Percentiles rank a stretch among this genome's conserved stretches.
phyloP scores from a whole-genome alignment of 2,329 filamentous ascomycete genomes.

The Cyanodermella asteris region DNA sequence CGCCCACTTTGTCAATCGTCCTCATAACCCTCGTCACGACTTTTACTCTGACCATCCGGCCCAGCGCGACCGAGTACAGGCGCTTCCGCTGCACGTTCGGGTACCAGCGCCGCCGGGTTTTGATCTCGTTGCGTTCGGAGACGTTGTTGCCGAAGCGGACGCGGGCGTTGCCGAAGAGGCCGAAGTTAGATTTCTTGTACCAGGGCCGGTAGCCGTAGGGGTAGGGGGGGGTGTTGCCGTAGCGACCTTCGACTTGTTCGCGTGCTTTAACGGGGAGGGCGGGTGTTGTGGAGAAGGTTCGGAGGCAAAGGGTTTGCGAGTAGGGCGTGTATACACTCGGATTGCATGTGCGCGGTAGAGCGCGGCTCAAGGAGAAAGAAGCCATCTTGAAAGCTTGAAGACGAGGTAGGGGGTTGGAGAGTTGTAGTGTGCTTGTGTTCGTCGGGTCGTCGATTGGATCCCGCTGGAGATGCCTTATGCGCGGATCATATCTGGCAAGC shows the following conservation, averaged over 20 bases:
- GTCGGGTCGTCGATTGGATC: too few relatives aligned
- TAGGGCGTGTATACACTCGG: too few relatives aligned
- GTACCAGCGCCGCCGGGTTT: slow-evolving; percentile 26
- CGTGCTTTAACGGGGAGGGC: not conserved
- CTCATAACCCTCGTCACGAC: slow-evolving; percentile 23
- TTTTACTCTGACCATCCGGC: slow-evolving; percentile 21
- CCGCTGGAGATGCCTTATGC: too few relatives aligned
- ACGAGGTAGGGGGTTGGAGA: too few relatives aligned
- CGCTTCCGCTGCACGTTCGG: slow-evolving; percentile 27
- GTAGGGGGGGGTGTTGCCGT: slow-evolving; percentile 15
- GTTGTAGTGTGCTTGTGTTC: too few relatives aligned
- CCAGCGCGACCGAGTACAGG: slow-evolving; percentile 22
- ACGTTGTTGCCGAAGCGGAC: slow-evolving; percentile 29
- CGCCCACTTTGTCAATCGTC: slow-evolving; percentile 61
- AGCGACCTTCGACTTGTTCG: not conserved
- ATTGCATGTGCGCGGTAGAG: too few relatives aligned
- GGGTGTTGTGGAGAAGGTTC: slow-evolving; percentile 2
- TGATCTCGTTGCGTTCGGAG: slow-evolving; percentile 25
- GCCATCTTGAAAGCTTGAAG: too few relatives aligned
- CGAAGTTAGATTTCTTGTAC: slow-evolving; percentile 24
- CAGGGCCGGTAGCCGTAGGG: slow-evolving; percentile 21
- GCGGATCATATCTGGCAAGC: too few relatives aligned
- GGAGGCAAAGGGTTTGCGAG: too few relatives aligned
- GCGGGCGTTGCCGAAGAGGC: slow-evolving; percentile 23
- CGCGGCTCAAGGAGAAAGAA: too few relatives aligned